Evolutionary conservation across 2,329 filamentous ascomycete genomes (phyloP).

Genomic region (Aaosphaeria pasadenensis): DNA sequence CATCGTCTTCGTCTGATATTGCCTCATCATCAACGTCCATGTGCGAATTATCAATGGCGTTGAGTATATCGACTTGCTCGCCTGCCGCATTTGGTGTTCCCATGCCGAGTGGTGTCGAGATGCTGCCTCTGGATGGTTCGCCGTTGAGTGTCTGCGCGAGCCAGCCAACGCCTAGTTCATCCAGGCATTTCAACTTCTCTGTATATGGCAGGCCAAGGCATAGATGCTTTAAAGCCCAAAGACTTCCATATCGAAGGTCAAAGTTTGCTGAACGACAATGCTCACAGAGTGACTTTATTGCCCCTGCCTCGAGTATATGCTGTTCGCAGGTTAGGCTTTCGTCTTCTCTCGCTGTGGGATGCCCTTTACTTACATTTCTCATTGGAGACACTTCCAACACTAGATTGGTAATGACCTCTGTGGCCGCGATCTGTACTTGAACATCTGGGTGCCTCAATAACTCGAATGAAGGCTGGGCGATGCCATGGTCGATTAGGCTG

Average conservation of each 20-base stretch:
- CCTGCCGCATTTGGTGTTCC: conserved; percentile 58
- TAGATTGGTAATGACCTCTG: conserved; percentile 79
- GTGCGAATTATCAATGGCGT: conserved; percentile 45
- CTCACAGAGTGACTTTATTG: conserved; percentile 74
- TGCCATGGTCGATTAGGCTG: conserved; percentile 79
- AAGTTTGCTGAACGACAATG: conserved; percentile 79
- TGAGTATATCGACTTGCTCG: conserved; percentile 59
- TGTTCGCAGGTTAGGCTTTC: conserved; percentile 33
- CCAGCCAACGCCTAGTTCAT: conserved; percentile 76
- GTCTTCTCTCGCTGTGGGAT: not conserved
- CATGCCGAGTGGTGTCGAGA: conserved; percentile 45
- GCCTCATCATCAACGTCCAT: conserved; percentile 40
- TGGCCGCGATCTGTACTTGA: conserved; percentile 82
- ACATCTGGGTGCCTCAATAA: conserved; percentile 73
- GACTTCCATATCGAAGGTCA: conserved; percentile 75
- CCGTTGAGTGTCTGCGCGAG: conserved; percentile 73
- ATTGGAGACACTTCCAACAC: conserved; percentile 88
- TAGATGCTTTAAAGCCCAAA: conserved; percentile 94
- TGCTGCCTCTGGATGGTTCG: conserved; percentile 43
- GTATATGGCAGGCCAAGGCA: conserved; percentile 69
- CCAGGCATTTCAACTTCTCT: conserved; percentile 73
- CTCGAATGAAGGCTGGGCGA: conserved; percentile 72
- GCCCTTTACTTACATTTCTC: conserved; percentile 64
- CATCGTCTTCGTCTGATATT: conserved; percentile 38
- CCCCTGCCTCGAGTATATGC: conserved; percentile 69